A percentile compares a stretch with the other conserved stretches of the same genome.
phyloP scores from a whole-genome alignment of 176 grass and related monocot genomes.

The Microstegium vimineum region DNA sequence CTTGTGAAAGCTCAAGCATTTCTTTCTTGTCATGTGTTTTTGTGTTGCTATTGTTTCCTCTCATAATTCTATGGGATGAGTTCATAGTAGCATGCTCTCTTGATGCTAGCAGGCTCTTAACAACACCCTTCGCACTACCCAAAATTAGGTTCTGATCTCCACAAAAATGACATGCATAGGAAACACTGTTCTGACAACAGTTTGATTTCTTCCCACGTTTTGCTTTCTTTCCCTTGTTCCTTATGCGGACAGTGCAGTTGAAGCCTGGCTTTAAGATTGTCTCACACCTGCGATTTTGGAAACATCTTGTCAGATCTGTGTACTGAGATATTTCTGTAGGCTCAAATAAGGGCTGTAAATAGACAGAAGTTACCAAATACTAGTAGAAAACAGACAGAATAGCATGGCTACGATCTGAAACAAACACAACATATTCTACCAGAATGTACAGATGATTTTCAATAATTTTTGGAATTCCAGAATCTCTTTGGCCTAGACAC shows the following conservation, averaged over 20 bases:
- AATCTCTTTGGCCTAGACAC: background rate
- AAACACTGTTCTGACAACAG: slow-evolving; percentile 46
- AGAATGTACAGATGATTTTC: background rate
- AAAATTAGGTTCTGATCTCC: slow-evolving; percentile 58
- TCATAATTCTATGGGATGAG: background rate
- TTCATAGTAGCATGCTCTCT: slow-evolving; percentile 18
- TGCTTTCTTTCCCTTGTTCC: slow-evolving; percentile 46
- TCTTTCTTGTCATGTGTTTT: background rate
- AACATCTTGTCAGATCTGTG: background rate
- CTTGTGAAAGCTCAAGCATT: slow-evolving; percentile 5
- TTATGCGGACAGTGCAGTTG: slow-evolving; percentile 73
- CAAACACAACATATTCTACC: background rate
- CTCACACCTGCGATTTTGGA: slow-evolving; percentile 66
- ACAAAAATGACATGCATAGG: slow-evolving; percentile 70
- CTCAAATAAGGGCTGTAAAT: background rate
- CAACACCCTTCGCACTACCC: slow-evolving; percentile 52
- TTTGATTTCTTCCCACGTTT: slow-evolving; percentile 41
- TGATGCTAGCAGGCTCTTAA: slow-evolving; percentile 57
- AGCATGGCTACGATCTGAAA: background rate
- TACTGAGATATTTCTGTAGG: background rate
- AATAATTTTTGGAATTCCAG: background rate
- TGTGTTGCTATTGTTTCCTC: slow-evolving; percentile 10
- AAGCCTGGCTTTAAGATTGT: slow-evolving; percentile 72
- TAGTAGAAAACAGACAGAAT: background rate
- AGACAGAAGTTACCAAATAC: background rate